Percentiles rank a stretch among this genome's conserved stretches.
phyloP scores from a whole-genome alignment of 805 yeast genomes.

The Cyberlindnera xylosilytica region DNA sequence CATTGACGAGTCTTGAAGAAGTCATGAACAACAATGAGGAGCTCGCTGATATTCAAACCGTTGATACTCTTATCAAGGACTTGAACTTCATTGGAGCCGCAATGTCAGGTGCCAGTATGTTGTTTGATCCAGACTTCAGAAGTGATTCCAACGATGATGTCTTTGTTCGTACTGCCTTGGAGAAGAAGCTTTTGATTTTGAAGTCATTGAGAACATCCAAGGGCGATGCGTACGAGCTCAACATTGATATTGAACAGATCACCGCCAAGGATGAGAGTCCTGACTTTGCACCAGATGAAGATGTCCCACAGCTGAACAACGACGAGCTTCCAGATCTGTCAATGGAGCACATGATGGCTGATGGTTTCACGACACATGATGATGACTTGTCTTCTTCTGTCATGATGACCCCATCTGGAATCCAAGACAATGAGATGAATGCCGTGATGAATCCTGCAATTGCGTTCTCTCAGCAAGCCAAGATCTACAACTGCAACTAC shows the following conservation, averaged over 20 bases:
- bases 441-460: conserved; percentile 53
- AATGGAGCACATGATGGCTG: conserved; percentile 21
- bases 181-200: conserved; percentile 30
- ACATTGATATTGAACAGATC: conserved; percentile 36
- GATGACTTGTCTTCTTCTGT: conserved; percentile 35
- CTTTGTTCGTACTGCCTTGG: conserved; percentile 15
- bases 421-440: conserved; percentile 31
- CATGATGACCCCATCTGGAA: conserved; percentile 27
- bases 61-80: conserved; percentile 55
- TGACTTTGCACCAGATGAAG: conserved; percentile 8
- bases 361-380: conserved; percentile 19
- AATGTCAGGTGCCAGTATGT: conserved; percentile 64
- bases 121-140: conserved; percentile 70
- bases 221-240: conserved; percentile 33
- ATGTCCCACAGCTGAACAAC: conserved; percentile 19
- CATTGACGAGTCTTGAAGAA: conserved; percentile 41
- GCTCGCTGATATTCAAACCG: conserved; percentile 27
- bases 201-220: conserved; percentile 35
- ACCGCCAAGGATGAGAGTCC: conserved; percentile 29
- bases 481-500: conserved; percentile 62
- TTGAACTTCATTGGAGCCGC: conserved; percentile 56
- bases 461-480: conserved; percentile 51
- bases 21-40: conserved; percentile 27
- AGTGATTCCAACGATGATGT: conserved; percentile 19
- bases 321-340: conserved; percentile 12